These are phyloP conservation scores for Arthrinium phaeospermum DNA, from an alignment of 2,329 filamentous ascomycete genomes.

Conservation along the genomic window DNA sequence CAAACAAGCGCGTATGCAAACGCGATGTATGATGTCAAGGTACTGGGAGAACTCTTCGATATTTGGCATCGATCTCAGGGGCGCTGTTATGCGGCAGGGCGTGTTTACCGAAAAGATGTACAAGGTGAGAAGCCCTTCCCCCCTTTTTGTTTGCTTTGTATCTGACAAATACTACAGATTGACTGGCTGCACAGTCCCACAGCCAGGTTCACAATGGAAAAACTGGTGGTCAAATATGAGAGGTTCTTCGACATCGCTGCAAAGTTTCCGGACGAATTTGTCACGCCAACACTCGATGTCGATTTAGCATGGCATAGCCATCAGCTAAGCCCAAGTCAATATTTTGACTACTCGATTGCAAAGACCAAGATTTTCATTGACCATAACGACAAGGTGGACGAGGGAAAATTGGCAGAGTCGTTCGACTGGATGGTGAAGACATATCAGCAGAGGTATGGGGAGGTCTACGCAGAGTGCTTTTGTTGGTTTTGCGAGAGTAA, in stretches of 20 bases:
- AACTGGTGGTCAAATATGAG: constrained; percentile 65
- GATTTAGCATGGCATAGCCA: constrained; percentile 81
- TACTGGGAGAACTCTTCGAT: constrained; percentile 70
- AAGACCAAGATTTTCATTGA: constrained; percentile 66
- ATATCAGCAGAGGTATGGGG: constrained; percentile 66
- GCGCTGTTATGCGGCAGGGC: constrained; percentile 67
- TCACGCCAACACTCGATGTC: constrained; percentile 73
- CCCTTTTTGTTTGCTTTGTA: neutral
- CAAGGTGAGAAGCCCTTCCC: constrained; percentile 33
- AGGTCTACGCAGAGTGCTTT: constrained; percentile 73
- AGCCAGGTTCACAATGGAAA: constrained; percentile 62
- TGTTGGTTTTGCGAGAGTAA: constrained; percentile 80
- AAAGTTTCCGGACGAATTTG: constrained; percentile 47
- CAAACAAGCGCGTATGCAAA: constrained; percentile 45
- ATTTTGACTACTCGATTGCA: constrained; percentile 61
- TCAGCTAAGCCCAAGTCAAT: constrained; percentile 66
- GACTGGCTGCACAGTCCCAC: constrained; percentile 64
- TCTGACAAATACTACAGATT: constrained; percentile 1
- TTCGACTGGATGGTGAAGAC: constrained; percentile 74
- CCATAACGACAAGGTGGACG: constrained; percentile 80
- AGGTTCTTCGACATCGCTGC: constrained; percentile 66
- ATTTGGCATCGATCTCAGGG: constrained; percentile 66
- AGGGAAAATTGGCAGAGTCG: constrained; percentile 61
- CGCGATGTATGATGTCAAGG: constrained; percentile 68
- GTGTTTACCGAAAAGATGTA: constrained; percentile 73